Evolutionary conservation across 192 early-diverging fungal species (phyloP).

Genomic region (Lunasporangiospora selenospora): DNA sequence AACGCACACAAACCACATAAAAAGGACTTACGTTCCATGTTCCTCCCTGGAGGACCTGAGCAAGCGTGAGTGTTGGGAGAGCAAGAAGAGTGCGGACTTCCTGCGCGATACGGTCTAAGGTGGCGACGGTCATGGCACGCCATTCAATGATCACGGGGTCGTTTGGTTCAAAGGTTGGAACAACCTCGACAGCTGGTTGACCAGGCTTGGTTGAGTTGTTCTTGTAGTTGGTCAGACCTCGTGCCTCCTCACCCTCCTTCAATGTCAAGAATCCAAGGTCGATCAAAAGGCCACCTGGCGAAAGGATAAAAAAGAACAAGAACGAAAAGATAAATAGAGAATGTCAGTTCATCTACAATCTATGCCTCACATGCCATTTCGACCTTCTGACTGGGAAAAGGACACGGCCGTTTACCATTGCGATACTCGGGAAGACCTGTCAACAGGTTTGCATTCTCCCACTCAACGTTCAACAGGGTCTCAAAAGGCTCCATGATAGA

Average conservation of each 20-base stretch:
- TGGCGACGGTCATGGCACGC: conserved; percentile 88
- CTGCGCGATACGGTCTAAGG: conserved; percentile 77
- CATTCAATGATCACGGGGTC: conserved; percentile 93
- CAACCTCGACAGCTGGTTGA: conserved; percentile 36
- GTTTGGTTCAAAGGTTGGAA: conserved; percentile 76
- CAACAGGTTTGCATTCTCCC: conserved; percentile 68
- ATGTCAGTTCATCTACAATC: neutral
- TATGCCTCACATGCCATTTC: conserved; percentile 15
- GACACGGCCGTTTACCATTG: conserved; percentile 69
- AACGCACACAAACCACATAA: neutral
- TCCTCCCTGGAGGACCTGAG: conserved; percentile 89
- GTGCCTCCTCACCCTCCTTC: conserved; percentile 57
- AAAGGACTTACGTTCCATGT: conserved; percentile 80
- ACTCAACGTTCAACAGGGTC: conserved; percentile 45
- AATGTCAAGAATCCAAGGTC: conserved; percentile 82
- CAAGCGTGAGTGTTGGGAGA: conserved; percentile 72
- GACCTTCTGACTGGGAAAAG: neutral
- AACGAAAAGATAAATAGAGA: no score
- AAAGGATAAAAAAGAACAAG: conserved; percentile 2
- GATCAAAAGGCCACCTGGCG: conserved; percentile 88
- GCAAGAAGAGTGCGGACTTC: conserved; percentile 64
- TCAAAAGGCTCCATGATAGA: conserved; percentile 85
- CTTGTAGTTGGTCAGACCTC: conserved; percentile 63
- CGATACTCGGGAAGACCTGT: conserved; percentile 90
- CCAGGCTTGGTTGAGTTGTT: conserved; percentile 38